A percentile compares a stretch with the other conserved stretches of the same genome.
phyloP scores from a whole-genome alignment of 768 basidiomycete genomes.

The Tricholomella constricta region DNA sequence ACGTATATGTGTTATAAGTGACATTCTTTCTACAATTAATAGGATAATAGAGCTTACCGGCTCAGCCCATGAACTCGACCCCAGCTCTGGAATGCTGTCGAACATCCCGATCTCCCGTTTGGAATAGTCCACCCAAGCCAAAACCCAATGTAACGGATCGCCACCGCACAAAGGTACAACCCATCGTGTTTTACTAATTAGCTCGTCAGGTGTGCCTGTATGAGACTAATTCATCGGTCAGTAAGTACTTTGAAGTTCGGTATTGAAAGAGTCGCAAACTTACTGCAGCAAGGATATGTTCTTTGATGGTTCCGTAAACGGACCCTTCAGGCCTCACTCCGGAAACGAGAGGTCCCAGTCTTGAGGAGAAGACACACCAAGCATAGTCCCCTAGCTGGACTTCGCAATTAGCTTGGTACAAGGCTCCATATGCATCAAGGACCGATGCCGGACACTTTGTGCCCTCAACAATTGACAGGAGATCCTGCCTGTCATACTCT shows the following conservation, averaged over 20 bases:
- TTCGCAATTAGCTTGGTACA: background rate
- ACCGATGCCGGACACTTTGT: background rate
- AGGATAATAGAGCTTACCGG: slow-evolving; percentile 1
- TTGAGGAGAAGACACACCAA: background rate
- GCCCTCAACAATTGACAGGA: background rate
- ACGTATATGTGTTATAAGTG: background rate
- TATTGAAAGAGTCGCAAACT: too few relatives aligned
- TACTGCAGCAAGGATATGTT: too few relatives aligned
- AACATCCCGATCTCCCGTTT: slow-evolving; percentile 1
- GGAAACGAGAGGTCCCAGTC: too few relatives aligned
- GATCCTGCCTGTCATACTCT: background rate
- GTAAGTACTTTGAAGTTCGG: too few relatives aligned
- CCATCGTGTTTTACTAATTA: slow-evolving; percentile 2
- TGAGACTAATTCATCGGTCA: too few relatives aligned
- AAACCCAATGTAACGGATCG: slow-evolving; percentile 5
- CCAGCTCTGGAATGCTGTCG: slow-evolving; percentile 7
- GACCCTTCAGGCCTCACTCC: too few relatives aligned
- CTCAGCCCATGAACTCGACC: slow-evolving; percentile 9
- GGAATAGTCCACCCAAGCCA: slow-evolving; percentile 4
- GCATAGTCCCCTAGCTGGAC: background rate
- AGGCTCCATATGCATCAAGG: background rate
- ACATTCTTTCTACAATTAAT: background rate
- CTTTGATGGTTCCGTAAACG: too few relatives aligned
- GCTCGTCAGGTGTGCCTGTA: background rate
- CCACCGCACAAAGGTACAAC: slow-evolving; percentile 2